Evolutionary conservation across 148 eudicot species (phyloP).

Genomic region (Tetragonia tetragonoides): DNA sequence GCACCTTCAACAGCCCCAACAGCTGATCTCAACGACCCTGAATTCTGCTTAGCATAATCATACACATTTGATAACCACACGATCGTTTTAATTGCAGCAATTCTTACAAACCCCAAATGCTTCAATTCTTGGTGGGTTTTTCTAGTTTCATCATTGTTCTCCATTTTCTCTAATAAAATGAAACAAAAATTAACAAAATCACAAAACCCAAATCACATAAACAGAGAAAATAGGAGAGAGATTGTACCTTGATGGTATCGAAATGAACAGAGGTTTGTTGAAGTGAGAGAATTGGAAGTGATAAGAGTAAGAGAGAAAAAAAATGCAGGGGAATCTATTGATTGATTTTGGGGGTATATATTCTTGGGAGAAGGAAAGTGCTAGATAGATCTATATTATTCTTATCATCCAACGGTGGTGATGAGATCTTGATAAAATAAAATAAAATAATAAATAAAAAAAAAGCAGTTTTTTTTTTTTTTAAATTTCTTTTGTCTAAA

Average conservation of each 20-base stretch:
- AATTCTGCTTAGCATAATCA: slow-evolving; percentile 42
- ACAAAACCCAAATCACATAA: not conserved
- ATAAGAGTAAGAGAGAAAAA: not conserved
- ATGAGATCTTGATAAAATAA: not conserved
- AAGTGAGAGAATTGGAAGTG: not conserved
- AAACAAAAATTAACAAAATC: not conserved
- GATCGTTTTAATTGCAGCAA: slow-evolving; percentile 34
- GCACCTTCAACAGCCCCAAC: slow-evolving; percentile 37
- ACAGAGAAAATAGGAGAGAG: not conserved
- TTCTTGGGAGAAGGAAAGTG: not conserved
- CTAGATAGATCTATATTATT: slow-evolving; percentile 17
- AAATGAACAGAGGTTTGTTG: slow-evolving; percentile 14
- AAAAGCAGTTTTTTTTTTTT: not conserved
- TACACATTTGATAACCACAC: slow-evolving; percentile 37
- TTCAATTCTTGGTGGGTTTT: slow-evolving; percentile 33
- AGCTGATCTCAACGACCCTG: slow-evolving; percentile 43
- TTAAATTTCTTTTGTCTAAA: too few relatives aligned
- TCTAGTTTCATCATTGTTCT: slow-evolving; percentile 28
- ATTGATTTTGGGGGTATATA: not conserved
- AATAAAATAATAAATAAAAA: not conserved
- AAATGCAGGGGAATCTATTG: slow-evolving; percentile 5
- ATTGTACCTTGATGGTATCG: slow-evolving; percentile 22
- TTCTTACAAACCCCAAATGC: slow-evolving; percentile 43
- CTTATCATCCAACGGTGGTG: slow-evolving; percentile 16
- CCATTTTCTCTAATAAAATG: slow-evolving; percentile 15